Percentiles rank a stretch among this genome's conserved stretches.
phyloP scores from a whole-genome alignment of 192 early-diverging fungal genomes.

The Coemansia sp. region DNA sequence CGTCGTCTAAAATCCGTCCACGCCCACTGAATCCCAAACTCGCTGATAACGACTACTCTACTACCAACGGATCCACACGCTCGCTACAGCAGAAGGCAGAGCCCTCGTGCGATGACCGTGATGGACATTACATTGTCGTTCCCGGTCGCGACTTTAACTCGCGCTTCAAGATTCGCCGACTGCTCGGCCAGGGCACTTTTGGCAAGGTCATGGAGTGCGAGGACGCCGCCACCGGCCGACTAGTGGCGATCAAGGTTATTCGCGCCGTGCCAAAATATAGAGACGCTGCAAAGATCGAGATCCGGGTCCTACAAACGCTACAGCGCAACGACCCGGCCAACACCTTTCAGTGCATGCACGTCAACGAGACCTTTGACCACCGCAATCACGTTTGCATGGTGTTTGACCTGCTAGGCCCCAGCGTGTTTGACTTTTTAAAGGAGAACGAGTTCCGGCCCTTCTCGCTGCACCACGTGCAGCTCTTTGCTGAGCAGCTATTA shows the following conservation, averaged over 20 bases:
- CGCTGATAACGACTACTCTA: neutral
- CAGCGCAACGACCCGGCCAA: slow-evolving; percentile 81
- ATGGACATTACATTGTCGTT: slow-evolving; percentile 89
- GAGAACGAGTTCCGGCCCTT: slow-evolving; percentile 88
- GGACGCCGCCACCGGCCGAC: slow-evolving; percentile 60
- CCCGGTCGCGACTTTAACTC: slow-evolving; percentile 70
- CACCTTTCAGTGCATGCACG: slow-evolving; percentile 82
- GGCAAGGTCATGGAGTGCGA: slow-evolving; percentile 93
- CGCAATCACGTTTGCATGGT: slow-evolving; percentile 98
- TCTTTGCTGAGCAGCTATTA: slow-evolving; percentile 83
- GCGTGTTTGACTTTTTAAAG: slow-evolving; percentile 96
- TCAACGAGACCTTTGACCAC: slow-evolving; percentile 82
- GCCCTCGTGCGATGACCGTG: slow-evolving; percentile 78
- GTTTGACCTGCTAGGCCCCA: slow-evolving; percentile 86
- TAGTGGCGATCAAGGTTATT: slow-evolving; percentile 92
- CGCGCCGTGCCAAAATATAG: slow-evolving; percentile 92
- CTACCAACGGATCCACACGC: slow-evolving; percentile 7
- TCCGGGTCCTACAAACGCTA: slow-evolving; percentile 79
- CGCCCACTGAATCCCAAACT: slow-evolving; percentile 31
- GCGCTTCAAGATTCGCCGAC: slow-evolving; percentile 80
- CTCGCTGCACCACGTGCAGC: slow-evolving; percentile 78
- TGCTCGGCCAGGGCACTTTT: slow-evolving; percentile 97
- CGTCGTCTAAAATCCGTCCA: slow-evolving; percentile 33
- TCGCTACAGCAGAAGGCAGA: slow-evolving; percentile 49
- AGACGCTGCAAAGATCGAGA: slow-evolving; percentile 89